These are phyloP conservation scores for Fallopia convolvulus DNA, from an alignment of 148 eudicot species.

Conservation along the genomic window DNA sequence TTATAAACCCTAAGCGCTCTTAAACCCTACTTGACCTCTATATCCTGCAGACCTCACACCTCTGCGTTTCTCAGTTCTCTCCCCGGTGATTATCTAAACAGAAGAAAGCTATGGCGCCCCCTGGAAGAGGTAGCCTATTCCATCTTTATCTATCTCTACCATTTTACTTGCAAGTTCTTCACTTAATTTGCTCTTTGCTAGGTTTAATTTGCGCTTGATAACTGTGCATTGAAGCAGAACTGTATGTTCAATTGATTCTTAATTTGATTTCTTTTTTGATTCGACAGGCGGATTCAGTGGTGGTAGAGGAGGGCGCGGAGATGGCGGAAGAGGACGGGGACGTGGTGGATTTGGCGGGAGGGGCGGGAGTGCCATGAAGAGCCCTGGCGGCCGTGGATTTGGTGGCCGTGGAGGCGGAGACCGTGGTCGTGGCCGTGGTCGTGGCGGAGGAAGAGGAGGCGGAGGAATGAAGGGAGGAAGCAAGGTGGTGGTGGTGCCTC, in stretches of 20 bases:
- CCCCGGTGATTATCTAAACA: no score
- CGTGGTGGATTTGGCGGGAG: slow-evolving; percentile 16
- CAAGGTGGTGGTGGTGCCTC: slow-evolving; percentile 74
- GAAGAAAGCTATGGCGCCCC: slow-evolving; percentile 4
- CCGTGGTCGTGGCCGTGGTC: slow-evolving; percentile 31
- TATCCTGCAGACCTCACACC: background rate
- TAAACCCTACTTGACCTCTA: background rate
- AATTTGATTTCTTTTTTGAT: background rate
- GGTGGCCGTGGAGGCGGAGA: slow-evolving; percentile 32
- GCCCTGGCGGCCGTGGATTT: slow-evolving; percentile 18
- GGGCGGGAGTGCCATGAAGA: slow-evolving; percentile 18
- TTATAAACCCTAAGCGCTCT: slow-evolving; percentile 3
- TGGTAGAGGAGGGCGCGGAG: slow-evolving; percentile 34
- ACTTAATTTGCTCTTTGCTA: no score
- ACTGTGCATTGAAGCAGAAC: background rate
- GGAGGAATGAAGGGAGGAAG: slow-evolving; percentile 86
- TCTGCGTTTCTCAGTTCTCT: background rate
- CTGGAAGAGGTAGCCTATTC: background rate
- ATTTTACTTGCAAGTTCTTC: no score
- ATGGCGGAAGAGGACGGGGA: slow-evolving; percentile 24
- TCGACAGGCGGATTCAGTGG: slow-evolving; percentile 21
- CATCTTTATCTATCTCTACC: background rate
- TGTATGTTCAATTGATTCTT: background rate
- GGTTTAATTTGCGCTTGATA: background rate
- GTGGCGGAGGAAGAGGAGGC: slow-evolving; percentile 34